phyloP scores from a whole-genome alignment of 164 flowering plant genomes.

The Houttuynia cordata region DNA sequence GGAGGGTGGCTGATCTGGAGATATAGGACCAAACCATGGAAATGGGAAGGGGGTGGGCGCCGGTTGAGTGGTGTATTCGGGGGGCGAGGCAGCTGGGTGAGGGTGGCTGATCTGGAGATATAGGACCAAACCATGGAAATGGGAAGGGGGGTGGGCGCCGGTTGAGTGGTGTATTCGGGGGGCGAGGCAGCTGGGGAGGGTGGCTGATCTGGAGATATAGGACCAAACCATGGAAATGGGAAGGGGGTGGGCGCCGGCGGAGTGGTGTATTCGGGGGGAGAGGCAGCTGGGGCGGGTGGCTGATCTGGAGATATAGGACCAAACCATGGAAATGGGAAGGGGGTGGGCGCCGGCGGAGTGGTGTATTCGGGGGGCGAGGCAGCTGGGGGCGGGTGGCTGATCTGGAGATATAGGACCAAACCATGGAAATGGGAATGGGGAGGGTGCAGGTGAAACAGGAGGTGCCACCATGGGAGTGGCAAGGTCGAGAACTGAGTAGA shows the following conservation, averaged over 20 bases:
- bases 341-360: no score
- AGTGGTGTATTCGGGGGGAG: background rate
- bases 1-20: background rate
- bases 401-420: no score
- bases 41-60: background rate
- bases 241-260: slow-evolving; percentile 8
- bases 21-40: background rate
- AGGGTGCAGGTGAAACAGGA: background rate
- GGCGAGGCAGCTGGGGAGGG: slow-evolving; percentile 2
- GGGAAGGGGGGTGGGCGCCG: no score
- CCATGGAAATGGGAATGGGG: no score
- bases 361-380: no score
- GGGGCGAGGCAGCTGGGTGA: no score
- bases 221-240: background rate
- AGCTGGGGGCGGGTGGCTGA: no score
- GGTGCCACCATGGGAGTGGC: background rate
- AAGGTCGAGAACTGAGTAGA: background rate
- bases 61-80: no score
- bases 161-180: background rate
- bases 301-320: background rate
- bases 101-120: no score
- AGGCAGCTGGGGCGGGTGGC: background rate
- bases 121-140: no score
- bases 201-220: background rate
- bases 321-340: background rate